Evolutionary conservation across 495 filamentous ascomycete genomes (phyloP).

Genomic region (Penicillium egyptiacum): DNA sequence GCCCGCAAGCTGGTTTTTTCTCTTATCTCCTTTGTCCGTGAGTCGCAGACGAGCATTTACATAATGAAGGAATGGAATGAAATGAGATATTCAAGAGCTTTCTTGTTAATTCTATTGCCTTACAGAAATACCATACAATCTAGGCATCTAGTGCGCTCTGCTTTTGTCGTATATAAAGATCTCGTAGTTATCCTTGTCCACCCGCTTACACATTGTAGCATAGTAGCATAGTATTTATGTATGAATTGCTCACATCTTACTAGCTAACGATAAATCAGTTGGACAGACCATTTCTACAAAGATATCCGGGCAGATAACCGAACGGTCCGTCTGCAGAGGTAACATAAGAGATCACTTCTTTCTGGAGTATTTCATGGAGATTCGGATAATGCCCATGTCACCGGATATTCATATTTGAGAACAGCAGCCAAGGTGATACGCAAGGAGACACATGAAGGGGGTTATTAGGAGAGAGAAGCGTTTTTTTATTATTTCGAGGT

Average conservation of each 20-base stretch:
- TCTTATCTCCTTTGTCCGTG: slow-evolving; percentile 9
- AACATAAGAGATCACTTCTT: neutral
- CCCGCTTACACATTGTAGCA: neutral
- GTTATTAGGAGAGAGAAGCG: slow-evolving; percentile 6
- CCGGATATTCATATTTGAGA: neutral
- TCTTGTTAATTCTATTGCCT: too few species aligned
- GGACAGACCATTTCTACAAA: neutral
- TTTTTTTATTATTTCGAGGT: slow-evolving; percentile 12
- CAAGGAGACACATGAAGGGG: neutral
- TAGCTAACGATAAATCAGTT: neutral
- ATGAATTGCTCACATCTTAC: neutral
- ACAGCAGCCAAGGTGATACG: neutral
- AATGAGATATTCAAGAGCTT: slow-evolving; percentile 1
- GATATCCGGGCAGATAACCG: neutral
- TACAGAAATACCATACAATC: too few species aligned
- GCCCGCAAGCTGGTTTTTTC: neutral
- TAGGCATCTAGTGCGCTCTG: neutral
- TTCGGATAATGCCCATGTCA: slow-evolving; percentile 4
- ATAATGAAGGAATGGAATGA: slow-evolving; percentile 14
- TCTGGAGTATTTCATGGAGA: neutral
- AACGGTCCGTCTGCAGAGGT: neutral
- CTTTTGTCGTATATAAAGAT: neutral
- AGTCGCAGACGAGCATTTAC: slow-evolving; percentile 6
- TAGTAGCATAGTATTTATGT: too few species aligned
- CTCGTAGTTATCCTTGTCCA: neutral